Evolutionary conservation across 2,329 filamentous ascomycete genomes (phyloP), one percentile per base, ranked within the genome.

Genomic region (Fusarium guadeloupense): DNA sequence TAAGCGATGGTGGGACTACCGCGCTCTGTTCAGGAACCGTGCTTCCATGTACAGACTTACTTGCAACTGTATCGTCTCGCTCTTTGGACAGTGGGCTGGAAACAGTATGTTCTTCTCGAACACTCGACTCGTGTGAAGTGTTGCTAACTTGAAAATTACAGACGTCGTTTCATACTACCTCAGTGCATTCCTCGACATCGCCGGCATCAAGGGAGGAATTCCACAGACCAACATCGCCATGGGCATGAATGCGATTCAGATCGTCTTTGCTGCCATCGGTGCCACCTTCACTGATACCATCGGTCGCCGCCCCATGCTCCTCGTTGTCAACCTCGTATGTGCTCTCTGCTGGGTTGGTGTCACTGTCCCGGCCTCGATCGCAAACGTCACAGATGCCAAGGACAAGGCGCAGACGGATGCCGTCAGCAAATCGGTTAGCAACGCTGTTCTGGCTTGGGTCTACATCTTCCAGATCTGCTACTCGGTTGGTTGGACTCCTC

Each of bases 301-400:
- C 10, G 81, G 83, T 13, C 82, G 84, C 21, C 81, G 84, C 1
- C 79, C 78, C 14, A 76, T 84, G 54, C 75, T 85, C 39, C 56
- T 85, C 21, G 73, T 78, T 42, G 80, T 78, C 26, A 78, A 81
- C 55, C 71, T 79, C 3, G 77, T 76, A 9, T 78, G 80, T 30
- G 79, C 78, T 44, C 56, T 82, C 9, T 75, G 81, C 64, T 83
- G 83, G 77, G 71, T 83, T 9, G 78, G 76, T 10, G 76, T 85
- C 56, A 81, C 80, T 12, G 74, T 81, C 0, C 77, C 77, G 2
- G 75, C 78, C 1, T 75, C 77, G 1, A 75, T 75, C 2, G 75
- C 73, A 58, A 68, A 70, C 39, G 70, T 71, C 9, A 70, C 68
- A 6, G 68, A 72, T 19, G 64, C 69, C 9, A 63, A 69, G 1